Base-by-base conservation (phyloP, 192 early-diverging fungal species). In the Coemansia sp. region DNA sequence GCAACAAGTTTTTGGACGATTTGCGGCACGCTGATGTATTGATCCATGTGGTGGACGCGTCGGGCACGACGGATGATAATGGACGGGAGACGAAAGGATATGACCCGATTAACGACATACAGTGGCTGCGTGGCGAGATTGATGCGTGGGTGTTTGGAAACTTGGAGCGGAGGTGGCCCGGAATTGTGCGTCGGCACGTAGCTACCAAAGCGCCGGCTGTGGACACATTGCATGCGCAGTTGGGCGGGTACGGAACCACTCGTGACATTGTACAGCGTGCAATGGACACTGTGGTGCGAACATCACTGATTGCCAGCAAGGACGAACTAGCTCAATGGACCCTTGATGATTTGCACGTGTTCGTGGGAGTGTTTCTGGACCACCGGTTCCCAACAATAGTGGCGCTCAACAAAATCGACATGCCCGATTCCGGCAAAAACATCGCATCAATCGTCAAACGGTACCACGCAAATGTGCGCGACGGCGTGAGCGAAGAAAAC, bases 401-500 rank as follows among this genome's bases (percentile, higher is more conserved):
- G 38, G 89, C 91, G 3, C 75, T 94, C 29, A 94, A 94, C 81
- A 94, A 94, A 60, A 92, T 94, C 41, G 92, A 94, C 62, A 83
- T 92, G 64, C 86, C 92, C 1, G 92, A 93, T 47, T 76, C 89
- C 1, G 91, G 90, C 70, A 90, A 89, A 69, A 92, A 93, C 68
- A 91, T 94, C 56, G 85, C 88, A 21, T 79, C 86, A 27, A 92
- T 94, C 29, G 80, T 86, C 66, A 67, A 87, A 10, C 88, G 89
- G 66, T 94, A 93, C 60, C 37, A 61, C 19, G 32, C 0, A 10
- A 4, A 27, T 21, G 11, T 75, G 25, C 48, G 59, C 8, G 67
- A 65, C 48, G 70, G 68, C 27, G 65, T 81, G 9, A 23, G 55
- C n/a, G 51, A 77, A 62, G 82, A 73, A 21, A 83, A 84, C 38